Percentiles rank a stretch among this genome's conserved stretches.
Evolutionary conservation across 1,284 basidiomycete genomes (phyloP).

Genomic region (Rugiboletus extremiorientalis): DNA sequence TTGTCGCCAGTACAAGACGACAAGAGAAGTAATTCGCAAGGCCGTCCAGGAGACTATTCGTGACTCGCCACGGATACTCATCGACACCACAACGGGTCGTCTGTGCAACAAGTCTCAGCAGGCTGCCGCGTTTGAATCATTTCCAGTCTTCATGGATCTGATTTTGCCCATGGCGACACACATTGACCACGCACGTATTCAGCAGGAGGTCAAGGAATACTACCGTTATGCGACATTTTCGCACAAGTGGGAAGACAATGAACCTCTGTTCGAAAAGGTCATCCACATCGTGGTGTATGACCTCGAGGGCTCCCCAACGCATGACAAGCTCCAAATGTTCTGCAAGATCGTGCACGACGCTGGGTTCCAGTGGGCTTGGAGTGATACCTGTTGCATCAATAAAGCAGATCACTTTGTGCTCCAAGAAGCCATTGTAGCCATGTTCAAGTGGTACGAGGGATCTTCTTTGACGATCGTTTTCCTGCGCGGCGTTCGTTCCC

Average conservation of each 20-base stretch:
- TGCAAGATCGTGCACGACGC: not conserved
- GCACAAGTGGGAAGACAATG: constrained; percentile 4
- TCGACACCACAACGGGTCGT: constrained; percentile 4
- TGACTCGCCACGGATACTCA: constrained; percentile 6
- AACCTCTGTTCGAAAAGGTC: constrained; percentile 8
- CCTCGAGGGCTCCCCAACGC: not conserved
- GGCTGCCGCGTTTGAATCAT: not conserved
- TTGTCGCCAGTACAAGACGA: not conserved
- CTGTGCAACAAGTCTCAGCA: not conserved
- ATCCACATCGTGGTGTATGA: not conserved
- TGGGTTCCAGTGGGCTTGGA: not conserved
- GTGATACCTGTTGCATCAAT: constrained; percentile 3
- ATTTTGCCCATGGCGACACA: not conserved
- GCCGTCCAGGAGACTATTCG: not conserved
- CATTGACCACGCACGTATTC: not conserved
- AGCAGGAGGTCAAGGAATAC: not conserved
- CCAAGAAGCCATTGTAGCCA: constrained; percentile 4
- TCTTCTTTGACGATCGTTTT: not conserved
- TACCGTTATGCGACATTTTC: constrained; percentile 6
- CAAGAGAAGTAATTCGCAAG: not conserved
- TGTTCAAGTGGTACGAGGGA: constrained; percentile 9
- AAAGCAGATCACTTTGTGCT: not conserved
- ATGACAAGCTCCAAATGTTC: constrained; percentile 8
- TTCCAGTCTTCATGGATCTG: not conserved
- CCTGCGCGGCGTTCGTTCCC: constrained; percentile 1